Percentiles rank a stretch among this genome's conserved stretches.
These are phyloP conservation scores for Trichophyton verrucosum DNA, from an alignment of 2,329 filamentous ascomycete genomes.

Conservation along the genomic window DNA sequence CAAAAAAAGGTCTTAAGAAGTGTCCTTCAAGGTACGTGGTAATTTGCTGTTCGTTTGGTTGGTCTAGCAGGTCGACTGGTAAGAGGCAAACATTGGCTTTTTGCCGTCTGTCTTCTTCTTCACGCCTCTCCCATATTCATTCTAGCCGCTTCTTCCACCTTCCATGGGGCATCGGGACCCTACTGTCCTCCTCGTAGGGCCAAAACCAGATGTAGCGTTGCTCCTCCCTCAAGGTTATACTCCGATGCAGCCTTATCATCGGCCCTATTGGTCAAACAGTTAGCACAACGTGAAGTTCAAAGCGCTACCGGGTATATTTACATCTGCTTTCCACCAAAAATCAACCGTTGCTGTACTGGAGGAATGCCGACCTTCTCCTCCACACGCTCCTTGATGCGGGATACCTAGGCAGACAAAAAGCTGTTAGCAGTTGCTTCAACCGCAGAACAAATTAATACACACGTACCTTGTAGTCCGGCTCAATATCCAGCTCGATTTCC, in stretches of 20 bases:
- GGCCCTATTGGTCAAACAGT: conserved; percentile 45
- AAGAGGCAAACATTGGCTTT: neutral
- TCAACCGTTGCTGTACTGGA: conserved; percentile 88
- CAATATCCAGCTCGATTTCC: conserved; percentile 97
- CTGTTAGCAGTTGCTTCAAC: neutral
- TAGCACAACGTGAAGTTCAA: neutral
- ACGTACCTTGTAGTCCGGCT: conserved; percentile 75
- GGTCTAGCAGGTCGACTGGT: neutral
- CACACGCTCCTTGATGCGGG: conserved; percentile 95
- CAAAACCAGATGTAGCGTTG: conserved; percentile 88
- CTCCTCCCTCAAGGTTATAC: conserved; percentile 81
- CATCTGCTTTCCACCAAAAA: conserved; percentile 98
- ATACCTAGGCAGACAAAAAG: conserved; percentile 49
- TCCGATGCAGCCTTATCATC: conserved; percentile 90
- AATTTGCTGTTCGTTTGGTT: neutral
- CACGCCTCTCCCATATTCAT: neutral
- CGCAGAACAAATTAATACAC: neutral
- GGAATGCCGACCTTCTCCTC: conserved; percentile 99
- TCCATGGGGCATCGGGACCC: neutral
- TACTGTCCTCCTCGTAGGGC: conserved; percentile 66
- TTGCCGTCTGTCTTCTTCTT: neutral
- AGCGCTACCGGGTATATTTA: conserved; percentile 31
- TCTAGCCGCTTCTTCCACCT: neutral
- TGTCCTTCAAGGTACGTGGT: neutral
- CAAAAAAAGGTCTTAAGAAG: neutral